Conservation (phyloP, 192 early-diverging fungal genomes). For the Rhizophagus prolifer region DNA sequence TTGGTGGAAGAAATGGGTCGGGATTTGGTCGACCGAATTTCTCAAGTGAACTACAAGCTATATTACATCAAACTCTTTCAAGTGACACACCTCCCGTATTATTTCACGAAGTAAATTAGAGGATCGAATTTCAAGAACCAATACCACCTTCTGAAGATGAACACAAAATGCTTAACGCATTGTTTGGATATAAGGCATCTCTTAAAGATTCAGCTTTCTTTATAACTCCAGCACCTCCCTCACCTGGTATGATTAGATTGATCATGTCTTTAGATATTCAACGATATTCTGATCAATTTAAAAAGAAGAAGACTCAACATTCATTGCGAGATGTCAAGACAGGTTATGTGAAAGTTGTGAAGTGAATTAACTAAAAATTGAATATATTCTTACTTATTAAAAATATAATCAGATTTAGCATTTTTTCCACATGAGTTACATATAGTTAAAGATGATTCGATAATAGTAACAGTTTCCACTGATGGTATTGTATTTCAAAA, state of each 20-base stretch:
- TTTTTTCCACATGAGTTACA: conserved; percentile 11
- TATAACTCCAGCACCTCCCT: background rate
- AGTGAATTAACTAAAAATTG: background rate
- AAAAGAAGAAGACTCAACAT: background rate
- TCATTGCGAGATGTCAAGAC: conserved; percentile 15
- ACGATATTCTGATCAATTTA: conserved; percentile 24
- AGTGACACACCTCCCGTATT: background rate
- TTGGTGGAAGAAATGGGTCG: background rate
- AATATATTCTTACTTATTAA: too few relatives aligned
- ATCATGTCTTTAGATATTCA: background rate
- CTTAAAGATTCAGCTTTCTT: conserved; percentile 25
- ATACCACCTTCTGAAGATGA: background rate
- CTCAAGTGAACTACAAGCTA: conserved; percentile 1
- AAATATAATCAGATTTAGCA: background rate
- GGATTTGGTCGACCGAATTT: background rate
- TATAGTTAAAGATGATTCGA: conserved; percentile 9
- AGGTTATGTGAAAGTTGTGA: background rate
- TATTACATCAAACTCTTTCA: background rate
- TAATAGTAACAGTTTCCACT: background rate
- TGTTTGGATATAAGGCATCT: conserved; percentile 10
- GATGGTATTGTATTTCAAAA: background rate
- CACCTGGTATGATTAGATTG: background rate
- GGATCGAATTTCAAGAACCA: conserved; percentile 6
- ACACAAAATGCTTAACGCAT: conserved; percentile 1
- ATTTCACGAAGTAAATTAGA: background rate